Evolutionary conservation across 73 alveolate genomes (phyloP), one percentile per base, ranked within the genome.

Genomic region (Paramecium primaurelia): DNA sequence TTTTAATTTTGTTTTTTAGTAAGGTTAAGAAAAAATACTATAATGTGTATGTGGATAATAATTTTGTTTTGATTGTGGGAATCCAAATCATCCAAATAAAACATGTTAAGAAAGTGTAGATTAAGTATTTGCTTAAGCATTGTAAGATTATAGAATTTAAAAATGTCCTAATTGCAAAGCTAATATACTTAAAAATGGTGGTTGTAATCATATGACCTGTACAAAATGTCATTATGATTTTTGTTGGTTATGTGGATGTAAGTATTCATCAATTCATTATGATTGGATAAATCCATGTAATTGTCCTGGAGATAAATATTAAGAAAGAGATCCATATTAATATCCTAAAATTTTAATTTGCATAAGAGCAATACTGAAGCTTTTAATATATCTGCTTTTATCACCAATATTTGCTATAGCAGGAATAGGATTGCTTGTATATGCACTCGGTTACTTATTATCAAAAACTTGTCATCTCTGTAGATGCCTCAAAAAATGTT

Each of bases 181-280:
- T 8, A 92, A 97, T 20, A 98, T 98, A 20, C 97, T 97, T 86
- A 98, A 98, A 95, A 98, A 98, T 92, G 96, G 97, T 77, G 99
- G 99, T 34, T 98, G 99, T 86, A 95, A 95, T 89, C 99, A 97
- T 92, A 98, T 98, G 99, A 92, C 95, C 26, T 98, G 99, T 84
- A 73, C 95, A 28, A 93, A 95, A 58, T 98, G 99, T 71, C 96
- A 97, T 64, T 98, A 93, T 77, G 94, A 96, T 49, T 98, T 98
- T 92, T 98, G 99, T 93, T 98, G 99, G 99, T 83, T 94, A 58
- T 97, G 99, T 80, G 45, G 91, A 42, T 45, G 91, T 14, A 45
- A 12, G 8, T 80, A 44, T 49, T 16, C 47, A 14, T 32, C 44
- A 32, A 40, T 26, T 14, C 90, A 77, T 77, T 77, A 77, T 77